Base-by-base conservation (phyloP, 1,284 basidiomycete genomes). In the Ceratobasidium sp. region DNA sequence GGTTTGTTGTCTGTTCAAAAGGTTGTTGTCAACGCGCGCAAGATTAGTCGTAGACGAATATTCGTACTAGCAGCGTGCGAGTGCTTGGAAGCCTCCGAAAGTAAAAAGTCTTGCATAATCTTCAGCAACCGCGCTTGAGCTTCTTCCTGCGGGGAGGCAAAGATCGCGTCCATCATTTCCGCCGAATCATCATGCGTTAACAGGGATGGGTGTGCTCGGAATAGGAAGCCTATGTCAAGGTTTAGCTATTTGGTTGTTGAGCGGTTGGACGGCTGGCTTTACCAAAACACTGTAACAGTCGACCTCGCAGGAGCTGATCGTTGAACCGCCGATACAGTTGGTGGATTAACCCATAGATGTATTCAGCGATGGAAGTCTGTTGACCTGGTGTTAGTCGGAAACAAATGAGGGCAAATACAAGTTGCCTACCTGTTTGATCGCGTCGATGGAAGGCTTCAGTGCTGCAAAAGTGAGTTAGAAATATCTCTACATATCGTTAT, bases 31-130 rank as follows among this genome's bases (percentile, higher is more conserved):
- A 75, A 37, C 40, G 76, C 34, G 9, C n/a, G 15, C 13, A 37
- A 13, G 17, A 9, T 56, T 19, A 51, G 22, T 71, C 19, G 29
- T 17, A 52, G 17, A n/a, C 78, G 61, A 81, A 67, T 75, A 90
- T 44, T 44, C 90, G 89, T 84, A 92, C 73, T 34, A 1, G 87
- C 87, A 3, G 89, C 84, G 81, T 94, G 61, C 22, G 73, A 15
- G 57, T 75, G 90, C 82, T 95, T 95, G 46, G 88, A 85, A 7
- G 93, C 89, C 82, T 97, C 94, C 0, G 93, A 92, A 7, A 91
- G 84, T 59, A 98, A 84, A 82, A 97, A 98, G 74, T 97, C 96
- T 81, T 96, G 94, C 80, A 99, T 90, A 79, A 98, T 95, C 81
- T 90, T 92, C 67, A 99, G 85, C 8, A 99, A 83, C 11, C 92